Evolutionary conservation across 1,139 yeast genomes (phyloP), one percentile per base, ranked within the genome.

Genomic region (Geotrichum australiense): DNA sequence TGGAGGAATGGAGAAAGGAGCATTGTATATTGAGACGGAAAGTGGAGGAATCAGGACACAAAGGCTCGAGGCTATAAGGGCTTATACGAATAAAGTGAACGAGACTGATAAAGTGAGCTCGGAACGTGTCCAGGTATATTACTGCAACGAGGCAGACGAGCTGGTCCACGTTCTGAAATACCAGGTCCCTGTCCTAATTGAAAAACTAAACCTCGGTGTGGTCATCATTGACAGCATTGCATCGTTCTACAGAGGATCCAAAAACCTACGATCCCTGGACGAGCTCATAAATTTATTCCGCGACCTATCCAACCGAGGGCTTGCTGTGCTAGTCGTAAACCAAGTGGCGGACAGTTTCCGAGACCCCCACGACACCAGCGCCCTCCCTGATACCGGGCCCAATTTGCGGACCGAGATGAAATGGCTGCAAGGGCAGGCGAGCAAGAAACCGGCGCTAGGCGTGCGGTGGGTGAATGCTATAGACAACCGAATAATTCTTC

Each of bases 191-290:
- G 55, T 79, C 8, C 63, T 68, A 22, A 58, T 70, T 35, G 64
- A 68, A 36, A 51, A 55, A 8, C 59, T 60, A 3, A 56, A 64
- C 2, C 68, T 76, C 2, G 78, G 74, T 34, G 53, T 82, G 16
- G 65, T 87, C 0, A 68, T 85, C 0, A 69, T 87, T 7, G 96
- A 87, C 59, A 82, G 94, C 27, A 76, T 87, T n/a, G 85, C 95
- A 0, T 93, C 86, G 49, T 95, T 85, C 57, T 65, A 81, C 40
- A 64, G 96, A 44, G 77, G 78, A 32, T 37, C 27, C 29, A 21
- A 16, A 28, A 34, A 21, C 24, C 47, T 31, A 37, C 39, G 15
- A 38, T 10, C 35, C 11, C 39, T 40, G 72, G 73, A 46, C 59
- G 66, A 37, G 18, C 51, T 78, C 32, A 74, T 77, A 21, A 65